Evolutionary conservation across 2,329 filamentous ascomycete genomes (phyloP), one percentile per base, ranked within the genome.

Genomic region (Talaromyces amestolkiae): DNA sequence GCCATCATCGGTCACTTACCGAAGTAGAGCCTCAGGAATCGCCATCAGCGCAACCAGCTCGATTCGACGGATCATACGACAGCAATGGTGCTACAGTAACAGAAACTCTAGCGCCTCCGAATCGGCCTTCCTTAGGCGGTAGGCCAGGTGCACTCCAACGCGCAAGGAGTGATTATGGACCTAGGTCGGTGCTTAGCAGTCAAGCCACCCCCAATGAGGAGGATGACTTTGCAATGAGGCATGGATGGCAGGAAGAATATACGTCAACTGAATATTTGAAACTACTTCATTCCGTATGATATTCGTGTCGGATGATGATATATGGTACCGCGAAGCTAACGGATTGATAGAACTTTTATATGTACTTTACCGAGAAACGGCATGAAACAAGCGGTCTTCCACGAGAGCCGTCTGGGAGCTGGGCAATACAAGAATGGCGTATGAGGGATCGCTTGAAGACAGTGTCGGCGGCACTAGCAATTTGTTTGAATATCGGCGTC

Each of bases 331-430:
- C 39, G 39, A 49, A 35, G 53, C 61, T 63, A 35, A 63, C 39
- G 4, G 17, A 47, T 35, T 37, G 31, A 49, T 39, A 97, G 91
- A 96, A 92, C 70, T 99, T 96, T 87, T 98, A 97, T 82, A 98
- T 98, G 94, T 99, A 99, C 80, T 99, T 91, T 78, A 97, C 94
- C 69, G 95, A 99, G 79, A 98, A 98, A 79, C 90, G 94, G 62
- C 95, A 99, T 79, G 95, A 98, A 76, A 95, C 92, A 24, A 94
- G 92, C 41, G 95, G 93, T 24, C 92, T 93, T 70, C 92, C 93
- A 17, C 92, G 93, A 75, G 80, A 81, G 66, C 80, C 82, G 22
- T 76, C 75, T 24, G 80, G 80, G 65, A 80, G 78, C 69, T 85
- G 87, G 61, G 85, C 96, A 6, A 80, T 75, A 60, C 91, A 96